phyloP scores from a whole-genome alignment of 2,329 filamentous ascomycete species.

The Rugonectria rugulosa region DNA sequence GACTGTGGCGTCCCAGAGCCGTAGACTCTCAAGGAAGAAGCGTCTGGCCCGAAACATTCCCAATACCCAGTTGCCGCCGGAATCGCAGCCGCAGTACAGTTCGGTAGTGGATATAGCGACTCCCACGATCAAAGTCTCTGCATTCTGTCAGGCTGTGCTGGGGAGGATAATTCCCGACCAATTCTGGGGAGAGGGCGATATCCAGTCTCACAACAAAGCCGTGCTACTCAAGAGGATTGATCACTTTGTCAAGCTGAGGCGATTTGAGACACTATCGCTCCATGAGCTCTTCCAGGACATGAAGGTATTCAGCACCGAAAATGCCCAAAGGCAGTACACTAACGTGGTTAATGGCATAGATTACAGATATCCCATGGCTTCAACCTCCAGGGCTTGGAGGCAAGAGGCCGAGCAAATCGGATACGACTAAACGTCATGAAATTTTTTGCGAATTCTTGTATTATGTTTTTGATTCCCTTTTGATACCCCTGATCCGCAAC shows the following conservation, averaged over 20 bases:
- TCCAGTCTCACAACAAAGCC: slow-evolving; percentile 65
- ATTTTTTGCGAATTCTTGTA: slow-evolving; percentile 88
- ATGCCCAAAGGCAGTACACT: neutral
- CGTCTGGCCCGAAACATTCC: slow-evolving; percentile 7
- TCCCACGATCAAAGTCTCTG: slow-evolving; percentile 73
- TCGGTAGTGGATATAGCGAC: slow-evolving; percentile 74
- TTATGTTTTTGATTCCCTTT: slow-evolving; percentile 88
- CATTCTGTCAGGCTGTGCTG: slow-evolving; percentile 83
- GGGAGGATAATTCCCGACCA: slow-evolving; percentile 74
- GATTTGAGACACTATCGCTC: slow-evolving; percentile 82
- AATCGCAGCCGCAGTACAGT: slow-evolving; percentile 29
- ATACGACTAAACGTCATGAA: slow-evolving; percentile 78
- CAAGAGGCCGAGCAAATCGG: slow-evolving; percentile 71
- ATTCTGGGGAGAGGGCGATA: slow-evolving; percentile 73
- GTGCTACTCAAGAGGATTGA: slow-evolving; percentile 74
- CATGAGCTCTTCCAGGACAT: slow-evolving; percentile 80
- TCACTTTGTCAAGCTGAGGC: slow-evolving; percentile 76
- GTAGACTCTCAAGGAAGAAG: slow-evolving; percentile 17
- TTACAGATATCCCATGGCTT: slow-evolving; percentile 78
- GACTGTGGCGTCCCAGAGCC: slow-evolving; percentile 23
- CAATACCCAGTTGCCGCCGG: slow-evolving; percentile 12
- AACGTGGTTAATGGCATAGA: slow-evolving; percentile 50
- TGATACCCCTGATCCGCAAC: slow-evolving; percentile 84
- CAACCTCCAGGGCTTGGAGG: slow-evolving; percentile 56
- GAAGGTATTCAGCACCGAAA: slow-evolving; percentile 60